Conservation (phyloP, 176 grass and related monocot species). For the Paspalum notatum region DNA sequence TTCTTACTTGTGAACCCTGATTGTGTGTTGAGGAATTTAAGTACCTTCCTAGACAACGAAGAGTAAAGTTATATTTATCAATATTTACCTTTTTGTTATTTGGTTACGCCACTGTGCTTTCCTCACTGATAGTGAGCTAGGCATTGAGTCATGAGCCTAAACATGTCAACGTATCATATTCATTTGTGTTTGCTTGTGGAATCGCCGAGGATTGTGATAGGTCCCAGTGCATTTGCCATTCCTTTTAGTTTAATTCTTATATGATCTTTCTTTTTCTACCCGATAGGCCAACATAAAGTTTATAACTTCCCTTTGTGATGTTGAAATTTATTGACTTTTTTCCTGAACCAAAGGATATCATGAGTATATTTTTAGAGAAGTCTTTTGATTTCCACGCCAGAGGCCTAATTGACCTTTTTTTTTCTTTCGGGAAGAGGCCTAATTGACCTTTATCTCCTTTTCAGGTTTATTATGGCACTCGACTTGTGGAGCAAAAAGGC, state of each 20-base stretch:
- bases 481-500: constrained; percentile 84
- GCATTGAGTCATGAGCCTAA: background rate
- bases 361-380: background rate
- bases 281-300: background rate
- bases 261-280: background rate
- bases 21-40: constrained; percentile 86
- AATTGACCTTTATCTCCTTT: background rate
- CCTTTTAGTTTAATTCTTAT: background rate
- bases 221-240: background rate
- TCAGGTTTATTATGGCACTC: constrained; percentile 92
- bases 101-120: background rate
- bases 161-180: background rate
- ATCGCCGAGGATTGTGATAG: constrained; percentile 16
- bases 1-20: constrained; percentile 91
- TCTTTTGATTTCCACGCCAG: background rate
- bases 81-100: background rate
- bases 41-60: constrained; percentile 76
- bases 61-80: constrained; percentile 56
- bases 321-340: no score
- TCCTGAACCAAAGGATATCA: background rate
- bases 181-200: constrained; percentile 12
- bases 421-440: no score
- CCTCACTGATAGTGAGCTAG: constrained; percentile 14
- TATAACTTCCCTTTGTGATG: background rate
- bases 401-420: no score